Base-by-base conservation (phyloP, 2,329 filamentous ascomycete genomes). In the Passalora sequoiae region DNA sequence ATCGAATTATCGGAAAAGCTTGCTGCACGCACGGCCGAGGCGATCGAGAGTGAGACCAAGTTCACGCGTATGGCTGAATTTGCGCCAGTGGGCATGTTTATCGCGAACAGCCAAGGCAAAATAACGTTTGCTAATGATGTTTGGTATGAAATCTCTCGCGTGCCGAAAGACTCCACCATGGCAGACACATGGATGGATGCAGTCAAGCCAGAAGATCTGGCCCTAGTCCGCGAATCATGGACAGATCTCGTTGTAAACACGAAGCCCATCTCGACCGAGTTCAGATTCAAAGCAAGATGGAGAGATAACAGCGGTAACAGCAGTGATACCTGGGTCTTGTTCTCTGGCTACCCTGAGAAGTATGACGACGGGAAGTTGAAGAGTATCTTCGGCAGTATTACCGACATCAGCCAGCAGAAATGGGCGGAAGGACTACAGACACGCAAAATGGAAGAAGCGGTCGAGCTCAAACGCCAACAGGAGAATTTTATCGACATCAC, bases 31-130 rank as follows among this genome's bases (percentile, higher is more conserved):
- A 77, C 75, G 1, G 71, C 76, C 58, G 73, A 78, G 60, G 75
- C 74, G 2, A 69, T 70, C 19, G 74, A 77, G 43, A 75, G 80
- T 60, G 86, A 92, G 61, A 82, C 84, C 22, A 83, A 83, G 45
- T 92, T 92, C 60, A 87, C 84, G 1, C 75, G 85, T 32, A 89
- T 92, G 84, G 85, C 86, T 2, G 86, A 89, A 59, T 86, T 88
- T 51, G 84, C 85, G 0, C 86, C 86, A 0, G 86, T 89, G 1
- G 87, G 86, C 20, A 83, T 94, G 68, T 91, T 91, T 61, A 89
- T 92, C 53, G 84, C 85, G n/a, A 77, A 88, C 58, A 73, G 77
- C 0, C 64, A 72, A 29, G 86, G 87, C 3, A 70, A 75, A 17
- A 85, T 92, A 55, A 85, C 77, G 7, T 92, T 87, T 60, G 86